A percentile compares a stretch with the other conserved stretches of the same genome.
Evolutionary conservation across 208 protist species (phyloP).

Genomic region (Leishmania gerbilli): DNA sequence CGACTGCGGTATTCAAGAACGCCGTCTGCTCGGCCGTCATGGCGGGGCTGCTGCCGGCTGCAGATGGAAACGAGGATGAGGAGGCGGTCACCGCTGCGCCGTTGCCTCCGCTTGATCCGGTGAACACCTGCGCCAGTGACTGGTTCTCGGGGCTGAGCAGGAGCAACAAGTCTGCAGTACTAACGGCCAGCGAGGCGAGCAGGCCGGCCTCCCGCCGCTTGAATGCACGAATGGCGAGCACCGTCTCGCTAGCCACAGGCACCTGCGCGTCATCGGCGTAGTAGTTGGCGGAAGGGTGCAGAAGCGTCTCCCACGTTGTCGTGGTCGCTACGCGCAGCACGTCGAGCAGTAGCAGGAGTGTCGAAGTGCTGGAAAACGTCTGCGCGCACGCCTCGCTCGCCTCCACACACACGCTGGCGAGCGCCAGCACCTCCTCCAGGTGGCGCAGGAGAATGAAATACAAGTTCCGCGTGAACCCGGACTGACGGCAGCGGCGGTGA

Average conservation of each 20-base stretch:
- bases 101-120: background rate
- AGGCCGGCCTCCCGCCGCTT: constrained; percentile 52
- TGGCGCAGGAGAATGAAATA: constrained; percentile 44
- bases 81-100: background rate
- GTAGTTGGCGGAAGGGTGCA: constrained; percentile 35
- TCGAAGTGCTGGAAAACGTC: constrained; percentile 31
- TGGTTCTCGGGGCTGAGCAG: constrained; percentile 59
- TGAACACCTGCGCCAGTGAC: constrained; percentile 34
- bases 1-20: constrained; percentile 50
- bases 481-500: background rate
- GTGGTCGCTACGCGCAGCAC: constrained; percentile 35
- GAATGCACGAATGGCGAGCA: constrained; percentile 39
- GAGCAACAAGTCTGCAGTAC: constrained; percentile 48
- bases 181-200: constrained; percentile 42
- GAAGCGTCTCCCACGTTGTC: constrained; percentile 44
- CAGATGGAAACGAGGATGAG: background rate
- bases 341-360: constrained; percentile 36
- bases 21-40: constrained; percentile 48
- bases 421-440: constrained; percentile 62
- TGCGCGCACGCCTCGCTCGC: constrained; percentile 47
- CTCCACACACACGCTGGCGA: constrained; percentile 52
- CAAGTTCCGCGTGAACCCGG: constrained; percentile 12
- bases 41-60: background rate
- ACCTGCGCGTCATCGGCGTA: background rate
- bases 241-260: constrained; percentile 2